phyloP scores from a whole-genome alignment of 2,329 filamentous ascomycete genomes.

The Didymella exigua region DNA sequence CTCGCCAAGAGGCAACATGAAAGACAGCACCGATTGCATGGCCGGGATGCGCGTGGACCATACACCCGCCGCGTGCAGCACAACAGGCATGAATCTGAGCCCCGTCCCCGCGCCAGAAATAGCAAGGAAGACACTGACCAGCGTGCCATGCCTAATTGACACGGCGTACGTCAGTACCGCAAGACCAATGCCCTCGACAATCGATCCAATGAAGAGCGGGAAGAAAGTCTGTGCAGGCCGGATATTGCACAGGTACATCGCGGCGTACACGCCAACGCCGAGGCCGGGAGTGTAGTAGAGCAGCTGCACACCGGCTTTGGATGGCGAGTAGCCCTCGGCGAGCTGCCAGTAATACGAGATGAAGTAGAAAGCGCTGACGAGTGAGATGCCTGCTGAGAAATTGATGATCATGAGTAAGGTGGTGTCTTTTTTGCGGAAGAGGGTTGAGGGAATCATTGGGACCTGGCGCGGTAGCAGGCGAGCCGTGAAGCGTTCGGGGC shows the following conservation, averaged over 20 bases:
- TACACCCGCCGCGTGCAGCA: slow-evolving; percentile 67
- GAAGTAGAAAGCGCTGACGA: slow-evolving; percentile 68
- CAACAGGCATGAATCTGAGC: slow-evolving; percentile 67
- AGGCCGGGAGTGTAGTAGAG: slow-evolving; percentile 70
- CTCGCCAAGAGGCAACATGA: slow-evolving; percentile 67
- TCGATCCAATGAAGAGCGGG: slow-evolving; percentile 55
- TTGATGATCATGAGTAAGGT: slow-evolving; percentile 67
- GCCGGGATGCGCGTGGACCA: slow-evolving; percentile 64
- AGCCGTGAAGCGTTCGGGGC: slow-evolving; percentile 55
- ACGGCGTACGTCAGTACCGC: slow-evolving; percentile 64
- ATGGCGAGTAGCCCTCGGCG: slow-evolving; percentile 60
- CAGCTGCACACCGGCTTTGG: slow-evolving; percentile 55
- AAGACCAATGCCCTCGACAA: slow-evolving; percentile 64
- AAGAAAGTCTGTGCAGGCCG: slow-evolving; percentile 67
- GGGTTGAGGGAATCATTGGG: slow-evolving; percentile 67
- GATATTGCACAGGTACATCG: slow-evolving; percentile 65
- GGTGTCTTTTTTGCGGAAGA: slow-evolving; percentile 64
- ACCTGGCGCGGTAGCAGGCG: slow-evolving; percentile 60
- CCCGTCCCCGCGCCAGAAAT: slow-evolving; percentile 68
- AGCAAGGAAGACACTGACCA: slow-evolving; percentile 70
- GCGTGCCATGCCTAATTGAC: slow-evolving; percentile 52
- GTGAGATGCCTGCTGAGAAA: slow-evolving; percentile 62
- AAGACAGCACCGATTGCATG: slow-evolving; percentile 64
- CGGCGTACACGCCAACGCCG: slow-evolving; percentile 62
- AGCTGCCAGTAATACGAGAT: slow-evolving; percentile 71